A percentile compares a stretch with the other conserved stretches of the same genome.
Conservation (phyloP, 2,329 filamentous ascomycete species). For the Didymella arachidicola region DNA sequence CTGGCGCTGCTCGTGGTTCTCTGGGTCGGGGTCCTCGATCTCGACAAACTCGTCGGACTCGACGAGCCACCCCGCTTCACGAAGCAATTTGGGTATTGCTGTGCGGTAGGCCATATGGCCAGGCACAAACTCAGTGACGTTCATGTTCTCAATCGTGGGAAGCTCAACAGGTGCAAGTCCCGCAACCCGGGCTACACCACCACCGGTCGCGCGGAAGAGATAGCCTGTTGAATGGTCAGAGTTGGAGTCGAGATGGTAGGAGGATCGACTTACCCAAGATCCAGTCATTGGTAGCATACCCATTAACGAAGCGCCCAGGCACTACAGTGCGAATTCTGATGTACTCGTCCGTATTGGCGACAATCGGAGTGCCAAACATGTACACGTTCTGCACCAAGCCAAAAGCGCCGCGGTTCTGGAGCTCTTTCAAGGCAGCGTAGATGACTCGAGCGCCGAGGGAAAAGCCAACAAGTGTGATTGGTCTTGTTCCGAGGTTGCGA, state of each 20-base stretch:
- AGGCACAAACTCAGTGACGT: slow-evolving; percentile 83
- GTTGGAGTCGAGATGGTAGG: not conserved
- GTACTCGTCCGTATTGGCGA: slow-evolving; percentile 91
- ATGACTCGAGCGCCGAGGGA: slow-evolving; percentile 92
- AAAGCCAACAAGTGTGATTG: slow-evolving; percentile 93
- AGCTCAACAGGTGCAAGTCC: slow-evolving; percentile 82
- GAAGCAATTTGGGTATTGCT: slow-evolving; percentile 86
- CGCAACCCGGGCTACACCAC: slow-evolving; percentile 87
- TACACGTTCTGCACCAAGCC: slow-evolving; percentile 95
- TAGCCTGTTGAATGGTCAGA: slow-evolving; percentile 62
- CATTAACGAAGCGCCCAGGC: slow-evolving; percentile 91
- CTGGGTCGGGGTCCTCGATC: slow-evolving; percentile 96
- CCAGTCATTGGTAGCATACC: slow-evolving; percentile 95
- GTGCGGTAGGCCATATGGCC: slow-evolving; percentile 97
- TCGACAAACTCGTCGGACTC: slow-evolving; percentile 94
- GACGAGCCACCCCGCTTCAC: slow-evolving; percentile 88
- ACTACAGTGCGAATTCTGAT: slow-evolving; percentile 82
- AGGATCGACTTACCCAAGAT: slow-evolving; percentile 69
- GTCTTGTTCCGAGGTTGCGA: slow-evolving; percentile 86
- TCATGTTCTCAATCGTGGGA: slow-evolving; percentile 85
- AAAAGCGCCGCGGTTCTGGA: slow-evolving; percentile 81
- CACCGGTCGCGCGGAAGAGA: slow-evolving; percentile 91
- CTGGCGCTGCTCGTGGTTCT: slow-evolving; percentile 86
- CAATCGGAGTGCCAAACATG: slow-evolving; percentile 89
- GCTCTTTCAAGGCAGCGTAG: slow-evolving; percentile 86